Percentiles rank a stretch among this genome's conserved stretches.
These are phyloP conservation scores for Schrenkiella parvula DNA, from an alignment of 345 rosid genomes.

Conservation along the genomic window DNA sequence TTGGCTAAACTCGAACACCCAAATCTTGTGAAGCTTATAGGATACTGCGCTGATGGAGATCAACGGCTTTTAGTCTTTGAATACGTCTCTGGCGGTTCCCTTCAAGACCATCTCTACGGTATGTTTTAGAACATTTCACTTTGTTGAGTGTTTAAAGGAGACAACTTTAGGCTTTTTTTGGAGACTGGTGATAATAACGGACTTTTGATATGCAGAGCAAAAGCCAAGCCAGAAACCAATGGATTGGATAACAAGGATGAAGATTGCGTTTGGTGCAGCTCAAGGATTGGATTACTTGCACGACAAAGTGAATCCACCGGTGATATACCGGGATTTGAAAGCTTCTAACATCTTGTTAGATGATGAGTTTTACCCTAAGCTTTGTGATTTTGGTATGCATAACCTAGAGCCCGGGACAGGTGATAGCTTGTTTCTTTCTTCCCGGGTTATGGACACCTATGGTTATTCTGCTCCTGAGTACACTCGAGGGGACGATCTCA, in stretches of 20 bases:
- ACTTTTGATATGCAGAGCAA: conserved; percentile 36
- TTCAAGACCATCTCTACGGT: conserved; percentile 58
- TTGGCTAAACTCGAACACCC: conserved; percentile 50
- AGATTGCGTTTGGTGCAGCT: conserved; percentile 57
- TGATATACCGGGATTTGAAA: conserved; percentile 56
- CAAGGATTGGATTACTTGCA: conserved; percentile 66
- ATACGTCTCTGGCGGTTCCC: conserved; percentile 46
- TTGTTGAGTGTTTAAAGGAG: not conserved
- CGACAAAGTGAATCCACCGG: conserved; percentile 48
- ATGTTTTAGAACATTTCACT: not conserved
- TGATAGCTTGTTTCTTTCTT: conserved; percentile 35
- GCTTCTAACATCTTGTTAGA: conserved; percentile 61
- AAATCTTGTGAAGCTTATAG: conserved; percentile 53
- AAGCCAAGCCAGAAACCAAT: conserved; percentile 37
- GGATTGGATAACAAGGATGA: conserved; percentile 57
- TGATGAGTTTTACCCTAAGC: conserved; percentile 43
- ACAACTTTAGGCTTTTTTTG: not conserved
- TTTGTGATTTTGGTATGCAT: conserved; percentile 55
- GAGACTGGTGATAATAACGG: not conserved
- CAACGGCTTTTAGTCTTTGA: conserved; percentile 65
- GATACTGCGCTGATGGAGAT: conserved; percentile 84
- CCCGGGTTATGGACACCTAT: conserved; percentile 64
- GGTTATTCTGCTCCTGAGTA: conserved; percentile 75
- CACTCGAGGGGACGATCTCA: conserved; percentile 44
- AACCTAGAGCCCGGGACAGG: conserved; percentile 42